Evolutionary conservation across 2,329 filamentous ascomycete species (phyloP).

Genomic region (Fusarium sp.): DNA sequence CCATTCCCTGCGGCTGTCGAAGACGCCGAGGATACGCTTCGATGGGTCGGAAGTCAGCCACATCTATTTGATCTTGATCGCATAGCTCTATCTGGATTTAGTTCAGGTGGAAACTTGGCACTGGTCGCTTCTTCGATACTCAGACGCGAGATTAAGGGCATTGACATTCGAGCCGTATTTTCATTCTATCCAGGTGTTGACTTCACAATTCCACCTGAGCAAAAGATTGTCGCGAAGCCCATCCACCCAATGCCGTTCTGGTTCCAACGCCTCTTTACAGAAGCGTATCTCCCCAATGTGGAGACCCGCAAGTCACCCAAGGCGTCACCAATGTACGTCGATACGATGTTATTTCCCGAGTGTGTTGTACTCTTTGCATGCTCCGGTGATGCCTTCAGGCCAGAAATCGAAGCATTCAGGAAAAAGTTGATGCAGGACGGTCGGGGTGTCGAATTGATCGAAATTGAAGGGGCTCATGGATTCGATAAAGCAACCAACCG

Average conservation of each 20-base stretch:
- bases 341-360: conserved; percentile 22
- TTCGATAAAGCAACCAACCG: conserved; percentile 41
- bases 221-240: conserved; percentile 48
- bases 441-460: conserved; percentile 19
- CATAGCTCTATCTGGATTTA: conserved; percentile 61
- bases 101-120: conserved; percentile 60
- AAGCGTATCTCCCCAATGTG: conserved; percentile 49
- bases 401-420: conserved; percentile 53
- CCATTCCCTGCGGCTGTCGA: conserved; percentile 53
- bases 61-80: conserved; percentile 50
- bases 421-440: conserved; percentile 30
- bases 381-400: conserved; percentile 52
- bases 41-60: conserved; percentile 47
- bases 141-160: conserved; percentile 41
- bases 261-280: conserved; percentile 47
- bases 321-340: conserved; percentile 52
- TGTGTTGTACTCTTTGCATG: conserved; percentile 50
- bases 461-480: conserved; percentile 38
- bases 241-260: conserved; percentile 17
- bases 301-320: conserved; percentile 49
- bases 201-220: conserved; percentile 46
- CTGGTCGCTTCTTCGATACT: conserved; percentile 49
- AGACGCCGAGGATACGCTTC: conserved; percentile 53
- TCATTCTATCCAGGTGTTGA: conserved; percentile 58
- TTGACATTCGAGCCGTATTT: conserved; percentile 64